Conservation (phyloP, 75 land plant species). For the Cunninghamia lanceolata region DNA sequence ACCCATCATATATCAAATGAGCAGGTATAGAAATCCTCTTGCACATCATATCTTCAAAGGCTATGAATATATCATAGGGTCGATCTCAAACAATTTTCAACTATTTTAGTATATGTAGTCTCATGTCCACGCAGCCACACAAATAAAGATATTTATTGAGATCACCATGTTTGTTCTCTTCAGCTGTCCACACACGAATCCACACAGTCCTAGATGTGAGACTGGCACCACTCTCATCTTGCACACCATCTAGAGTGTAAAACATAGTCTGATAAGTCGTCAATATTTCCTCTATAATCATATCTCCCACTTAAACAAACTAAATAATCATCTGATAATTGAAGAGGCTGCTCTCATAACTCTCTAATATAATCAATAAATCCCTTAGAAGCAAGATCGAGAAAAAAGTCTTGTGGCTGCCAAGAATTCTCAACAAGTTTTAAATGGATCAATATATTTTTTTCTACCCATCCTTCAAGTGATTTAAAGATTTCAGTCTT, state of each 20-base stretch:
- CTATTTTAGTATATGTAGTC: constrained; percentile 54
- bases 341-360: constrained; percentile 38
- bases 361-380: constrained; percentile 50
- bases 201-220: constrained; percentile 51
- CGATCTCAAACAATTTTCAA: constrained; percentile 65
- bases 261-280: constrained; percentile 62
- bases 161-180: constrained; percentile 69
- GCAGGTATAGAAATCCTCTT: constrained; percentile 67
- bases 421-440: no score
- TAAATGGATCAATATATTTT: constrained; percentile 21
- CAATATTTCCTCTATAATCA: constrained; percentile 59
- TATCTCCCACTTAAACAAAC: constrained; percentile 66
- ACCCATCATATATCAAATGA: constrained; percentile 63
- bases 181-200: constrained; percentile 66
- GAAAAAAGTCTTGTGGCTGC: constrained; percentile 54
- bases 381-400: constrained; percentile 43
- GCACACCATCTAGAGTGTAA: constrained; percentile 51
- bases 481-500: constrained; percentile 43
- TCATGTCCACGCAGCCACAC: constrained; percentile 48
- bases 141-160: constrained; percentile 47
- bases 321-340: constrained; percentile 59
- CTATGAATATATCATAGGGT: constrained; percentile 48
- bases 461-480: constrained; percentile 44
- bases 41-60: constrained; percentile 63
- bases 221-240: constrained; percentile 53